Percentiles rank a stretch among this genome's conserved stretches.
Evolutionary conservation across 2,329 filamentous ascomycete species (phyloP).

Genomic region (Verticillium nubilum): DNA sequence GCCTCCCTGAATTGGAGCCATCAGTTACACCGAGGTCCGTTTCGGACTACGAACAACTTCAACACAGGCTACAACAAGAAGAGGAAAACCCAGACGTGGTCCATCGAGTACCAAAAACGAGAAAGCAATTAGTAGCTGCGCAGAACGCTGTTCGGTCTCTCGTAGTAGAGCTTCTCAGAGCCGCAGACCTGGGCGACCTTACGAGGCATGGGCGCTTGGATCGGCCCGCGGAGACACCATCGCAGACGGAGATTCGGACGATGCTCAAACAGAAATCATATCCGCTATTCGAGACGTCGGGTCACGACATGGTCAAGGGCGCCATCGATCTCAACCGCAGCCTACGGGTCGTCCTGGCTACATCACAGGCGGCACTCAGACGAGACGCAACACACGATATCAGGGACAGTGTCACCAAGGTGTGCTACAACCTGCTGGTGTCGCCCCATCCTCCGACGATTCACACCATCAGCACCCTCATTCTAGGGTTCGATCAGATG

Average conservation of each 20-base stretch:
- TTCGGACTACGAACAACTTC: constrained; percentile 2
- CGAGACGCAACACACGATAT: neutral
- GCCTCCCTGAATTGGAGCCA: neutral
- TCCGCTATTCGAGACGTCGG: neutral
- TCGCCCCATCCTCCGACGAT: constrained; percentile 58
- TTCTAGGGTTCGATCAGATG: constrained; percentile 56
- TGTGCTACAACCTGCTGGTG: constrained; percentile 63
- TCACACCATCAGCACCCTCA: constrained; percentile 65
- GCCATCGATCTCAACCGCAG: constrained; percentile 5
- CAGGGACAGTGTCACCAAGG: constrained; percentile 27
- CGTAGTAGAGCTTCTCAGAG: neutral
- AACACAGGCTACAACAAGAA: neutral
- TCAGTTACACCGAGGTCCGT: neutral
- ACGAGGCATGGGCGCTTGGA: neutral
- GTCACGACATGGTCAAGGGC: neutral
- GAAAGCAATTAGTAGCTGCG: neutral
- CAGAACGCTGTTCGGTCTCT: neutral
- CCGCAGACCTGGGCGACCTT: neutral
- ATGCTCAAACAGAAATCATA: neutral
- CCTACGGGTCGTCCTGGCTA: constrained; percentile 3
- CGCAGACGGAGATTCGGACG: constrained; percentile 1
- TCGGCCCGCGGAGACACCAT: neutral
- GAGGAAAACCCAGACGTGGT: neutral
- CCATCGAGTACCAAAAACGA: neutral
- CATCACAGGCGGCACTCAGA: neutral